Conservation (phyloP, 129 eudicot species). For the Saposhnikovia divaricata region DNA sequence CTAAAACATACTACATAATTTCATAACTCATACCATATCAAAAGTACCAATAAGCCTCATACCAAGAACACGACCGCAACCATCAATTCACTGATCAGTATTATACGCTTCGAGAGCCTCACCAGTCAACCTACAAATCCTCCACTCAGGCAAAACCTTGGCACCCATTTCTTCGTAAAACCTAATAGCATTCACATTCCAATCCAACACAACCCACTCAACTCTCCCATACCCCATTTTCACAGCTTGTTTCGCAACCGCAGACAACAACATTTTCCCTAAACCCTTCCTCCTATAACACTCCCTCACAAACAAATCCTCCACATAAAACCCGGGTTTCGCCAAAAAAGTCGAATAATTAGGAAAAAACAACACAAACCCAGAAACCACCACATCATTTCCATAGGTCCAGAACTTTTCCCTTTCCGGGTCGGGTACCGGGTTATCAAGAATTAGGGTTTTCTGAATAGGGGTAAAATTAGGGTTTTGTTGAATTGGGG, state of each 20-base stretch:
- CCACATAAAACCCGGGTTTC: conserved; percentile 79
- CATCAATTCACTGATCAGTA: too few relatives aligned
- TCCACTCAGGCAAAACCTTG: conserved; percentile 58
- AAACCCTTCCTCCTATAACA: conserved; percentile 70
- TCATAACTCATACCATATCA: background rate
- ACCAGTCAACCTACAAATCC: conserved; percentile 68
- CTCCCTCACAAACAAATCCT: conserved; percentile 82
- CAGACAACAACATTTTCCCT: conserved; percentile 64
- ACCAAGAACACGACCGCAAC: background rate
- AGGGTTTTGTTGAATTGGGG: conserved; percentile 18
- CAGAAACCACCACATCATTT: conserved; percentile 32
- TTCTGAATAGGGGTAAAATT: conserved; percentile 46
- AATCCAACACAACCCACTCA: conserved; percentile 88
- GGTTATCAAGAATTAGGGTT: conserved; percentile 39
- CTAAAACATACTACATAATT: background rate
- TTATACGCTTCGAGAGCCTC: conserved; percentile 54
- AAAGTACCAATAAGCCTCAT: background rate
- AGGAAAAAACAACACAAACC: conserved; percentile 70
- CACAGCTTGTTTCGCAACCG: conserved; percentile 77
- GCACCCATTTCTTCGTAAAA: conserved; percentile 89
- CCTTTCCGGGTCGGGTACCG: conserved; percentile 40
- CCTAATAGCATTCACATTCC: conserved; percentile 69
- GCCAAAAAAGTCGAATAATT: conserved; percentile 63
- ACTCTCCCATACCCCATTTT: conserved; percentile 76
- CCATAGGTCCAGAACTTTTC: conserved; percentile 14